Evolutionary conservation across 305 asterid species (phyloP), one percentile per base, ranked within the genome.

Genomic region (Fraxinus ornus): DNA sequence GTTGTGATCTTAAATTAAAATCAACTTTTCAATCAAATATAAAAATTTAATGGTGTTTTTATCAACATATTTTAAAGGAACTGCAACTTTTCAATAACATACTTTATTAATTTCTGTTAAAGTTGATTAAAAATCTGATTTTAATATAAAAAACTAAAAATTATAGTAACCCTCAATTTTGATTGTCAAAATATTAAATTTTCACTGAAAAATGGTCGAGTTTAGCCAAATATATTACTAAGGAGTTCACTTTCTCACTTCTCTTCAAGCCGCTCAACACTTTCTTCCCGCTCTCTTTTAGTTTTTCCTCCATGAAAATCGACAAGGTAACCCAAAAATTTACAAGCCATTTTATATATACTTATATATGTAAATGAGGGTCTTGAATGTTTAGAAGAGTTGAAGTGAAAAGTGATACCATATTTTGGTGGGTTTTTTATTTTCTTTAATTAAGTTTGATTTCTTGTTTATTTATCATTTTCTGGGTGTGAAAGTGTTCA

Each of bases 281-380:
- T 72, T 33, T 21, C 28, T 52, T 72, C 80, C 55, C 71, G 10
- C 28, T 52, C 73, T 55, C 37, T 24, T 13, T 62, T 17, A 35
- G 24, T 78, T 44, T 26, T 35, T 35, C 84, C 55, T 28, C 86
- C 72, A 84, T 88, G 89, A 87, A 66, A 28, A 21, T 76, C 76
- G 73, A 35, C 52, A 72, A 86, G 86, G 90, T 88, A 77, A 82
- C 26, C 78, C 10, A 60, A 32, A 57, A 36, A 24, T 74, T 47
- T 17, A 22, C 71, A 24, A 81, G 60, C 66, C 66, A 19, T n/a
- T n/a, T 55, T 55, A 19, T 15, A 32, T 26, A 35, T 30, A 35
- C 30, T 66, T n/a, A 5, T 55, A 32, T 64, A 26, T 32, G 80
- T 39, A 2, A 68, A 44, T 62, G 1, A 21, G 21, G 39, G 32